A percentile compares a stretch with the other conserved stretches of the same genome.
Conservation (phyloP, 2,329 filamentous ascomycete genomes). For the Leptographium galeiforme region DNA sequence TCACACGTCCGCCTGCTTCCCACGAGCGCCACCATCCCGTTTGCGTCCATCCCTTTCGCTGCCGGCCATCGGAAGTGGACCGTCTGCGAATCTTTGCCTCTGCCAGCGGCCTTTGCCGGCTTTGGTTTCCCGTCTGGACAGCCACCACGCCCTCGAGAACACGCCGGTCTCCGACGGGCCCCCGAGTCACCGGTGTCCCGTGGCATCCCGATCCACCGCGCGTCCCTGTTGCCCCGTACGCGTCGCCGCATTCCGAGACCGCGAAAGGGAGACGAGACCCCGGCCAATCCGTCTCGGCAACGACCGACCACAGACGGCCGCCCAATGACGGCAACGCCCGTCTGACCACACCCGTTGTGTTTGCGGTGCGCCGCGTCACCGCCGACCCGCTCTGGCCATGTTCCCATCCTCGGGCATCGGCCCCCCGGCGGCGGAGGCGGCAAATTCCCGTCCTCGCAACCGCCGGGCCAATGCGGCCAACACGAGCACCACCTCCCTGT, state of each 20-base stretch:
- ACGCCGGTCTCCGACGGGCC: too few relatives aligned
- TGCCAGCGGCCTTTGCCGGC: too few relatives aligned
- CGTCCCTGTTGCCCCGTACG: background rate
- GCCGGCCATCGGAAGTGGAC: slow-evolving; percentile 11
- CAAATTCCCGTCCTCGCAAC: slow-evolving; percentile 34
- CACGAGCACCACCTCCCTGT: slow-evolving; percentile 17
- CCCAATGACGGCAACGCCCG: slow-evolving; percentile 3
- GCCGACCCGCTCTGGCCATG: slow-evolving; percentile 20
- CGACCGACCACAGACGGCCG: background rate
- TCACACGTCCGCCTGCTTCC: background rate
- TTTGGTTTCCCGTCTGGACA: too few relatives aligned
- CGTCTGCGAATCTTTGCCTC: background rate
- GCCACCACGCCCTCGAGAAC: too few relatives aligned
- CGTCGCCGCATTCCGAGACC: background rate
- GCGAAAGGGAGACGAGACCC: background rate
- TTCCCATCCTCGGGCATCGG: slow-evolving; percentile 31
- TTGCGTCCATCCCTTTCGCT: slow-evolving; percentile 17
- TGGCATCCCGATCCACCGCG: too few relatives aligned
- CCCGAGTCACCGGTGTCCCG: too few relatives aligned
- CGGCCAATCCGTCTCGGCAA: background rate
- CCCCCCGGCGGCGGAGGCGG: slow-evolving; percentile 26
- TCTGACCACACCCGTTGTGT: background rate
- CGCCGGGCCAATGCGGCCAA: slow-evolving; percentile 25
- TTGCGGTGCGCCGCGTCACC: background rate
- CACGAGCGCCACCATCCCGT: slow-evolving; percentile 14